These are phyloP conservation scores for Tetracladium setigerum DNA, from an alignment of 495 filamentous ascomycete species.

Conservation along the genomic window DNA sequence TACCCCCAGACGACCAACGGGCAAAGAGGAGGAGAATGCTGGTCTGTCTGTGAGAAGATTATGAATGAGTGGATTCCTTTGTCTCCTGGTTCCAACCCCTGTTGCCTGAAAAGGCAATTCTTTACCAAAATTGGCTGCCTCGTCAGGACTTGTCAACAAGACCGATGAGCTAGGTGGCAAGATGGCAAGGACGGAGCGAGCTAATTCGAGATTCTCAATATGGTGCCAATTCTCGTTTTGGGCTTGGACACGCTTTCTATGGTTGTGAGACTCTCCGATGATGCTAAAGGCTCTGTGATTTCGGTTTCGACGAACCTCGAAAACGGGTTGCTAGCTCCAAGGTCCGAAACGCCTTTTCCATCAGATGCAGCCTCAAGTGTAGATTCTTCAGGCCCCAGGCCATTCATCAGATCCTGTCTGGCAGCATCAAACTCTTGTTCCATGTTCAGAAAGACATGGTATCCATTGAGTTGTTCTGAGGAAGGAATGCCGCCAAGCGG, in stretches of 20 bases:
- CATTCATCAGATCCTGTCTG: constrained; percentile 42
- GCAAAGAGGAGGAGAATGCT: constrained; percentile 81
- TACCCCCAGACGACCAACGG: constrained; percentile 47
- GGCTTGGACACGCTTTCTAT: not conserved
- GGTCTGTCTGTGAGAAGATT: constrained; percentile 96
- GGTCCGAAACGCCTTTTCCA: constrained; percentile 4
- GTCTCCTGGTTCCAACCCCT: constrained; percentile 64
- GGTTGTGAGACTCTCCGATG: not conserved
- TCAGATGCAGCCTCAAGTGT: constrained; percentile 1
- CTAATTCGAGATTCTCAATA: constrained; percentile 65
- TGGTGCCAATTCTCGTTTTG: constrained; percentile 31
- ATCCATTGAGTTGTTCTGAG: constrained; percentile 51
- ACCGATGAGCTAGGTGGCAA: constrained; percentile 83
- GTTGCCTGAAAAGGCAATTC: constrained; percentile 35
- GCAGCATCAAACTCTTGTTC: constrained; percentile 79
- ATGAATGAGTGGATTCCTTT: constrained; percentile 90
- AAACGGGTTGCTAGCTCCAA: constrained; percentile 37
- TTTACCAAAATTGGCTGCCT: constrained; percentile 62
- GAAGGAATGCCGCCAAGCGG: constrained; percentile 81
- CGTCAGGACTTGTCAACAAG: constrained; percentile 75
- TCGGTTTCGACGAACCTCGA: constrained; percentile 37
- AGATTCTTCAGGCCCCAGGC: not conserved
- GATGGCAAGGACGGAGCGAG: constrained; percentile 58
- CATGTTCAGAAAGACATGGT: constrained; percentile 90
- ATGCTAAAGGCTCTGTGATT: constrained; percentile 17